Evolutionary conservation across 495 filamentous ascomycete species (phyloP).

Genomic region (Umbilicaria muhlenbergii): DNA sequence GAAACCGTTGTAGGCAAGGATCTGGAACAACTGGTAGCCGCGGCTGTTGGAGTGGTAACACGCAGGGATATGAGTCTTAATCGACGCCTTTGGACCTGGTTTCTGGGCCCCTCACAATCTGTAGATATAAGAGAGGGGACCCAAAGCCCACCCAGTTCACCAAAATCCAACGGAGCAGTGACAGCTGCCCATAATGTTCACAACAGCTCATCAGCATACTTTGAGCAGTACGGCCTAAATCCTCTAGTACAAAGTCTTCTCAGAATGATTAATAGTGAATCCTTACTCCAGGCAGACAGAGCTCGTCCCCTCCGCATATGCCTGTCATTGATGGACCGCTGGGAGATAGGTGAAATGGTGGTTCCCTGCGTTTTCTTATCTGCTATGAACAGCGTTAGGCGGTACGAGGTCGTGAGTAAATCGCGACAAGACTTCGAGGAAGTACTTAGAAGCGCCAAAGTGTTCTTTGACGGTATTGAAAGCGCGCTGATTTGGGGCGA

Average conservation of each 20-base stretch:
- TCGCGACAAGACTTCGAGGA: slow-evolving; percentile 61
- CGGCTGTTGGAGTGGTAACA: slow-evolving; percentile 70
- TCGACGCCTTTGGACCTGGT: slow-evolving; percentile 88
- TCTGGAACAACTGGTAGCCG: slow-evolving; percentile 61
- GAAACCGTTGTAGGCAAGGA: slow-evolving; percentile 52
- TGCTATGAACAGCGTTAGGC: slow-evolving; percentile 59
- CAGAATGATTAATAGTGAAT: slow-evolving; percentile 49
- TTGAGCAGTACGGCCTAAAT: slow-evolving; percentile 59
- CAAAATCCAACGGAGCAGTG: slow-evolving; percentile 28
- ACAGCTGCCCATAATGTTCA: slow-evolving; percentile 21
- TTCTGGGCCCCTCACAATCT: slow-evolving; percentile 65
- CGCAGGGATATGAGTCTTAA: slow-evolving; percentile 95
- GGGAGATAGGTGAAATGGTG: slow-evolving; percentile 86
- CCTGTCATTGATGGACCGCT: slow-evolving; percentile 89
- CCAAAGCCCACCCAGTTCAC: slow-evolving; percentile 26
- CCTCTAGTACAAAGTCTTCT: slow-evolving; percentile 61
- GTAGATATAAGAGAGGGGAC: slow-evolving; percentile 26
- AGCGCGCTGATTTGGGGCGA: slow-evolving; percentile 84
- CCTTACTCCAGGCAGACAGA: slow-evolving; percentile 44
- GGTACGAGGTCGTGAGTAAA: slow-evolving; percentile 43
- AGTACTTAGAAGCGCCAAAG: slow-evolving; percentile 77
- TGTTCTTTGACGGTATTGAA: slow-evolving; percentile 96
- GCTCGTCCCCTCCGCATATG: slow-evolving; percentile 86
- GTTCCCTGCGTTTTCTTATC: slow-evolving; percentile 79
- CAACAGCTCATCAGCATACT: slow-evolving; percentile 46